Conservation (phyloP, 768 basidiomycete genomes). For the Cystofilobasidium bisporidii region DNA sequence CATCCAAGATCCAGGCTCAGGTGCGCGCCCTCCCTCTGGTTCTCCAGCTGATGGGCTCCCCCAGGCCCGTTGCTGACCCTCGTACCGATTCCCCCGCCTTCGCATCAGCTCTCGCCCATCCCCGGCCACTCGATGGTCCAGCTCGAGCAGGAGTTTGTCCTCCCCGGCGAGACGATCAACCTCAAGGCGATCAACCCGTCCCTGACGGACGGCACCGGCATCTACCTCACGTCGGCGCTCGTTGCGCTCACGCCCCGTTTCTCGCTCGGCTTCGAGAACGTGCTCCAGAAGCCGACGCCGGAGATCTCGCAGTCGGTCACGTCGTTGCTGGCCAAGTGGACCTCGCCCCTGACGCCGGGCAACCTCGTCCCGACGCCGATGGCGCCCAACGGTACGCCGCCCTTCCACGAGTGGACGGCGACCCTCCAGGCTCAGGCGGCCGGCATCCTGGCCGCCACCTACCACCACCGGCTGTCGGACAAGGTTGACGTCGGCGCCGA, state of each 20-base stretch:
- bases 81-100: constrained; percentile 6
- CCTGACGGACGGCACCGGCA: constrained; percentile 70
- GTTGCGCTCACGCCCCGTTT: constrained; percentile 86
- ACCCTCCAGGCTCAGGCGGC: constrained; percentile 76
- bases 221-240: constrained; percentile 82
- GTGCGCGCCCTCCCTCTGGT: constrained; percentile 43
- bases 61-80: background rate
- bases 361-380: constrained; percentile 38
- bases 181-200: constrained; percentile 85
- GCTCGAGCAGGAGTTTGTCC: constrained; percentile 86
- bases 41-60: background rate
- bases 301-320: constrained; percentile 50
- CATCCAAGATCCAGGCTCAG: constrained; percentile 81
- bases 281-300: constrained; percentile 70
- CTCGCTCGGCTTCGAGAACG: constrained; percentile 73
- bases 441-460: constrained; percentile 79
- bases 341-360: constrained; percentile 35
- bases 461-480: constrained; percentile 91
- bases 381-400: constrained; percentile 47
- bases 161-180: constrained; percentile 75
- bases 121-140: constrained; percentile 81
- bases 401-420: constrained; percentile 64
- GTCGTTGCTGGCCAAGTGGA: constrained; percentile 41
- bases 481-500: constrained; percentile 98
- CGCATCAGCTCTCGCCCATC: constrained; percentile 59